These are phyloP conservation scores for Didymella sp. DNA, from an alignment of 2,329 filamentous ascomycete species.

Conservation along the genomic window DNA sequence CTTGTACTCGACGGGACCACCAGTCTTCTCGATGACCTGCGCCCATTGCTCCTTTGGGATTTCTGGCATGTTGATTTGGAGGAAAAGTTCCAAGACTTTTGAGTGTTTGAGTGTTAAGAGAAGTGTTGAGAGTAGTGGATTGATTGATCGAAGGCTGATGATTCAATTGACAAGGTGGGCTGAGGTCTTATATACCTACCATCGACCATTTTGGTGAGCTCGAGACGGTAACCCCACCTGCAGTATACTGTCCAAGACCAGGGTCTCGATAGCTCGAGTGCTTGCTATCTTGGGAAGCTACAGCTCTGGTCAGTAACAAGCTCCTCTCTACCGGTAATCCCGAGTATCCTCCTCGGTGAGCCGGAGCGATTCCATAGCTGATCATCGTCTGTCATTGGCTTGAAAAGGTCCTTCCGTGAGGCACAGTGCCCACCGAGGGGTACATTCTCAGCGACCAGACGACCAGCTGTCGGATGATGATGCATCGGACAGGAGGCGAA, in stretches of 20 bases:
- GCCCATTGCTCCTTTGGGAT: conserved; percentile 90
- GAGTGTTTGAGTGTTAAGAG: not conserved
- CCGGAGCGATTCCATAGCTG: conserved; percentile 24
- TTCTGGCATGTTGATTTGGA: conserved; percentile 54
- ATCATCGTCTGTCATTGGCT: conserved; percentile 18
- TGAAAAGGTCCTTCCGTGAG: conserved; percentile 16
- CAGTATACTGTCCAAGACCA: conserved; percentile 6
- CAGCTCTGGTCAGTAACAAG: conserved; percentile 21
- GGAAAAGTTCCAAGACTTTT: not conserved
- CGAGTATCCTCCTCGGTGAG: conserved; percentile 31
- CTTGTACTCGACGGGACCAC: conserved; percentile 74
- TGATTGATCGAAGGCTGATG: conserved; percentile 23
- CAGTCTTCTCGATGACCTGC: conserved; percentile 84
- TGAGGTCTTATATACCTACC: conserved; percentile 31
- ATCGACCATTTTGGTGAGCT: conserved; percentile 8
- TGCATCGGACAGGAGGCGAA: conserved; percentile 40
- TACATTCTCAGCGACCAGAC: conserved; percentile 22
- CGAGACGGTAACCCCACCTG: conserved; percentile 24
- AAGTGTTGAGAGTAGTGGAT: conserved; percentile 12
- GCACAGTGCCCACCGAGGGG: conserved; percentile 34
- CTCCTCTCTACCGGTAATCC: conserved; percentile 33
- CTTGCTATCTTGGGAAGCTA: conserved; percentile 17
- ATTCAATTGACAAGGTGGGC: conserved; percentile 12
- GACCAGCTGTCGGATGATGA: conserved; percentile 42
- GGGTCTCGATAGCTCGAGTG: conserved; percentile 21